phyloP scores from a whole-genome alignment of 2,329 filamentous ascomycete species.

The Zopfia rhizophila region DNA sequence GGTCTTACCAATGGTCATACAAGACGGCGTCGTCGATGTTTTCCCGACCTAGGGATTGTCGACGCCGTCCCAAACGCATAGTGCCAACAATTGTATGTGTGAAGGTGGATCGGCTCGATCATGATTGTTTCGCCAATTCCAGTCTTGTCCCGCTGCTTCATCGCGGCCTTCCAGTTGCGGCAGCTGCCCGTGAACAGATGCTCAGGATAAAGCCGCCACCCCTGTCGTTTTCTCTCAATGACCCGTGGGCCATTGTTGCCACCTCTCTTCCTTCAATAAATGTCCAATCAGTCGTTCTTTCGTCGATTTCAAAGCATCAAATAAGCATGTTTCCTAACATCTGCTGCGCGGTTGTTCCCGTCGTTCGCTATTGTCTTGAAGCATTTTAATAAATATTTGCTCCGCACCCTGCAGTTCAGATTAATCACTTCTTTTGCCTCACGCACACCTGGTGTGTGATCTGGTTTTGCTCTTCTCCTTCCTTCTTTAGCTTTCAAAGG shows the following conservation, averaged over 20 bases:
- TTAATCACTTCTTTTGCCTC: constrained; percentile 9
- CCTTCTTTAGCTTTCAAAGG: no score
- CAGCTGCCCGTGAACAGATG: constrained; percentile 18
- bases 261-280: background rate
- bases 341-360: constrained; percentile 9
- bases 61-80: no score
- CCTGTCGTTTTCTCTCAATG: constrained; percentile 12
- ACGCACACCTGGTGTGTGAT: constrained; percentile 1
- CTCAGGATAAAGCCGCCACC: constrained; percentile 21
- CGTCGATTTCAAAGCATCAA: constrained; percentile 20
- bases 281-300: constrained; percentile 15
- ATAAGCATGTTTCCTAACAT: constrained; percentile 11
- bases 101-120: no score
- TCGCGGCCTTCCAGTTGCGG: constrained; percentile 22
- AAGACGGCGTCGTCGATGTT: no score
- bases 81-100: no score
- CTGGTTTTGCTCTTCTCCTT: no score
- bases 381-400: constrained; percentile 22
- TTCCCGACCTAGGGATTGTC: no score
- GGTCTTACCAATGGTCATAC: no score
- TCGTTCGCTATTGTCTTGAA: constrained; percentile 1
- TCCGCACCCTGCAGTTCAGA: constrained; percentile 10
- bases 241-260: constrained; percentile 7
- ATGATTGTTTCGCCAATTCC: no score
- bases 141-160: constrained; percentile 1